Conservation (phyloP, 2,329 filamentous ascomycete genomes). For the Ustulina deusta region DNA sequence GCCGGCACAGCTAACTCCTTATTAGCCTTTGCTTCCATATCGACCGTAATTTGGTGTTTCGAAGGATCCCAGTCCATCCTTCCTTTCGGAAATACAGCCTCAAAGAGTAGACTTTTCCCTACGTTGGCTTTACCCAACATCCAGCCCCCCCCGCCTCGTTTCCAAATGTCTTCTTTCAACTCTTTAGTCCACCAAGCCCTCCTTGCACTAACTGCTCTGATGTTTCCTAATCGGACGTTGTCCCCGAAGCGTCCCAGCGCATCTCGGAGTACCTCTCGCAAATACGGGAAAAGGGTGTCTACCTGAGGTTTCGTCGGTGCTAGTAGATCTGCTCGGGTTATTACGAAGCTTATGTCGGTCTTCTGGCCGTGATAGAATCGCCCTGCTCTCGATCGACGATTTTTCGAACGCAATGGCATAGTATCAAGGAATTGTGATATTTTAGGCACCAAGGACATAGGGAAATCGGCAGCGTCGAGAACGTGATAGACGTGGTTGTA, state of each 20-base stretch:
- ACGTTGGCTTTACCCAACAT: slow-evolving; percentile 99
- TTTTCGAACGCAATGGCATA: slow-evolving; percentile 80
- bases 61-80: slow-evolving; percentile 59
- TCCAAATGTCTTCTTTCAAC: slow-evolving; percentile 87
- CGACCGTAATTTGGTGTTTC: slow-evolving; percentile 54
- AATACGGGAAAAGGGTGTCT: slow-evolving; percentile 85
- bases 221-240: slow-evolving; percentile 85
- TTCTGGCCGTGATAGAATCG: slow-evolving; percentile 75
- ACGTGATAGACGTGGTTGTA: slow-evolving; percentile 97
- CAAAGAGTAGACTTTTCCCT: slow-evolving; percentile 93
- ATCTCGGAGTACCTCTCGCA: slow-evolving; percentile 80
- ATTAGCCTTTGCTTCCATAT: slow-evolving; percentile 46
- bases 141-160: slow-evolving; percentile 88
- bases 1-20: slow-evolving; percentile 2
- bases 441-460: slow-evolving; percentile 87
- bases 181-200: slow-evolving; percentile 91
- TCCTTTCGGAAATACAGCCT: slow-evolving; percentile 86
- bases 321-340: slow-evolving; percentile 88
- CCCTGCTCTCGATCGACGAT: slow-evolving; percentile 77
- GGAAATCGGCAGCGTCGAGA: slow-evolving; percentile 95
- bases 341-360: slow-evolving; percentile 88
- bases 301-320: slow-evolving; percentile 87
- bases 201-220: slow-evolving; percentile 87
- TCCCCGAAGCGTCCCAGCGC: slow-evolving; percentile 75
- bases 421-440: slow-evolving; percentile 77